phyloP scores from a whole-genome alignment of 257 asterid species.

The Galeopsis tetrahit region DNA sequence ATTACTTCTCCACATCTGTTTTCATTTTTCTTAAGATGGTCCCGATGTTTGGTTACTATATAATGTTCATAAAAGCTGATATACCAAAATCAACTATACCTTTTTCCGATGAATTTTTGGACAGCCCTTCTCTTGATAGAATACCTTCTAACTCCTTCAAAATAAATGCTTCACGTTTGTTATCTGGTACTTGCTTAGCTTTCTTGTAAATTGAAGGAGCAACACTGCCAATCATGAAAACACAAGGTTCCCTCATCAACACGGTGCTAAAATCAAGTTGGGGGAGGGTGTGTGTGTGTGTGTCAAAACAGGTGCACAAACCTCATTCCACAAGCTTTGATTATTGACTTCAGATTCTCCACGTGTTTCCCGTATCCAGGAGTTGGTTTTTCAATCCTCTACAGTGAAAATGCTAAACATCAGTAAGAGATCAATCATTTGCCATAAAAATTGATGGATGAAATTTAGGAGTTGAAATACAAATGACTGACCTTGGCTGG shows the following conservation, averaged over 20 bases:
- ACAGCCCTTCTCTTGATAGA: constrained; percentile 86
- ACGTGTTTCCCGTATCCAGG: constrained; percentile 73
- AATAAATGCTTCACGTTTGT: constrained; percentile 73
- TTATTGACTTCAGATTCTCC: constrained; percentile 83
- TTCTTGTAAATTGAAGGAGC: constrained; percentile 83
- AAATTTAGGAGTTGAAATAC: constrained; percentile 16
- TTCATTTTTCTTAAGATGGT: constrained; percentile 1
- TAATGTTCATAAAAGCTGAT: constrained; percentile 19
- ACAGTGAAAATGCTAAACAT: constrained; percentile 38
- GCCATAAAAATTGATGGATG: constrained; percentile 17
- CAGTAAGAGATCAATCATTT: constrained; percentile 17
- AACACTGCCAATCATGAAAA: constrained; percentile 56
- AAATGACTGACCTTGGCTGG: constrained; percentile 52
- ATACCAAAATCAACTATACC: constrained; percentile 50
- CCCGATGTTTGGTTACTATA: constrained; percentile 9
- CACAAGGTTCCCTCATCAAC: constrained; percentile 24
- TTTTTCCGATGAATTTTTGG: constrained; percentile 83
- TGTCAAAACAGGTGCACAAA: constrained; percentile 37
- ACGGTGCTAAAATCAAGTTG: constrained; percentile 21
- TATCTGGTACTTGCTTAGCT: constrained; percentile 82
- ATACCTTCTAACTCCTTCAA: constrained; percentile 79
- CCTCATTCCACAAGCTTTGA: constrained; percentile 99
- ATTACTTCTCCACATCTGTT: not conserved
- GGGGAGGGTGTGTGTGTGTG: not conserved
- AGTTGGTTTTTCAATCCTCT: constrained; percentile 66